Evolutionary conservation across 192 early-diverging fungal species (phyloP).

Genomic region (Coemansia sp.): DNA sequence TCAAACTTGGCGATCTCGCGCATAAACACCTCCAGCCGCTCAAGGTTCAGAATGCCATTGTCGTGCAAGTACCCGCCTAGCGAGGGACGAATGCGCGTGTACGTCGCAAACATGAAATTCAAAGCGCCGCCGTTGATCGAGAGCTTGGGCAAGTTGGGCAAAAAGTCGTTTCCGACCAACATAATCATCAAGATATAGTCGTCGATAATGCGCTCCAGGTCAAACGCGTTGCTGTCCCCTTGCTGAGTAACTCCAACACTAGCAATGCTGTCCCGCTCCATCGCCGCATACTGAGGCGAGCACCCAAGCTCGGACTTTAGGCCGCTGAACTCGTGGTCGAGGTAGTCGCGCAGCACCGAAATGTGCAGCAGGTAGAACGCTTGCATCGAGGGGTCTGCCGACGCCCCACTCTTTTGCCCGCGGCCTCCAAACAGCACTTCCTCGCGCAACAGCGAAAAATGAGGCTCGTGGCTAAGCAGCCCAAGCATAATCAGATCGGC

Average conservation of each 20-base stretch:
- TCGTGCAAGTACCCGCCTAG: slow-evolving; percentile 89
- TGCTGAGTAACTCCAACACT: background rate
- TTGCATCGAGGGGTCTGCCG: slow-evolving; percentile 44
- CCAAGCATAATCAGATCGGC: slow-evolving; percentile 98
- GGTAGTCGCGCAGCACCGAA: slow-evolving; percentile 86
- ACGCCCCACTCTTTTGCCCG: slow-evolving; percentile 25
- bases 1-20: slow-evolving; percentile 57
- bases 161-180: slow-evolving; percentile 98
- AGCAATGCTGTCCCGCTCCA: slow-evolving; percentile 30
- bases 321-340: slow-evolving; percentile 80
- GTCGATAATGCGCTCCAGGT: slow-evolving; percentile 93
- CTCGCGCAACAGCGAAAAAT: slow-evolving; percentile 95
- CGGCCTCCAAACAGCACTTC: slow-evolving; percentile 79
- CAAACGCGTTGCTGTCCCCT: slow-evolving; percentile 56
- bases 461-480: slow-evolving; percentile 92
- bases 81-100: slow-evolving; percentile 65
- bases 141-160: slow-evolving; percentile 91
- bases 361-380: slow-evolving; percentile 83
- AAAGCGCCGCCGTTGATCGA: slow-evolving; percentile 93
- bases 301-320: slow-evolving; percentile 42
- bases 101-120: slow-evolving; percentile 67
- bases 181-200: slow-evolving; percentile 93
- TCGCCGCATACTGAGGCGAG: slow-evolving; percentile 55
- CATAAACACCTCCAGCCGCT: slow-evolving; percentile 64
- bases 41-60: slow-evolving; percentile 67